A percentile compares a stretch with the other conserved stretches of the same genome.
Conservation (phyloP, 2,329 filamentous ascomycete genomes). For the Eurotiales sp. region DNA sequence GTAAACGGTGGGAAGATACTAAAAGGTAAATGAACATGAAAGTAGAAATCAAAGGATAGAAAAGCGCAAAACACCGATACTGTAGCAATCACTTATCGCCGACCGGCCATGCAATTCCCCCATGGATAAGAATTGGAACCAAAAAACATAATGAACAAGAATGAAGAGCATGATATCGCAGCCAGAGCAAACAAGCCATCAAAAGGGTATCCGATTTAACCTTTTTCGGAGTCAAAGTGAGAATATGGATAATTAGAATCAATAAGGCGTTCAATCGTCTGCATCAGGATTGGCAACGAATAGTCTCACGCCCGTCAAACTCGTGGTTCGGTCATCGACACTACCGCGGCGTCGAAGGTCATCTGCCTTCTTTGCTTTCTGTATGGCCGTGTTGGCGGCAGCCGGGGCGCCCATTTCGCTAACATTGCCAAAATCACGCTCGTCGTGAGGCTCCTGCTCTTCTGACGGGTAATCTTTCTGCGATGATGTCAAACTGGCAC, state of each 20-base stretch:
- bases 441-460: constrained; percentile 34
- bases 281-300: constrained; percentile 48
- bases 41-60: neutral
- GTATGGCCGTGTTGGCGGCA: constrained; percentile 34
- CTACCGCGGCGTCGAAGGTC: constrained; percentile 46
- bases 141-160: neutral
- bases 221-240: constrained; percentile 3
- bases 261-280: constrained; percentile 20
- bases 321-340: constrained; percentile 47
- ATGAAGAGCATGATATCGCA: neutral
- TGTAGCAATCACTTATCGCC: constrained; percentile 1
- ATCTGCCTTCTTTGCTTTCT: constrained; percentile 40
- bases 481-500: constrained; percentile 1
- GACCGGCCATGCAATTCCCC: constrained; percentile 8
- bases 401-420: constrained; percentile 48
- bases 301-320: constrained; percentile 44
- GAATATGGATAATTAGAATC: neutral
- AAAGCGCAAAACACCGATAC: neutral
- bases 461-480: constrained; percentile 21
- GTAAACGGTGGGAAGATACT: neutral
- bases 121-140: neutral
- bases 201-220: constrained; percentile 12
- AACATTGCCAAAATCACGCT: constrained; percentile 54
- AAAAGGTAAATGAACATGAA: neutral
- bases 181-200: neutral